Evolutionary conservation across 1,139 yeast species (phyloP), one percentile per base, ranked within the genome.

Genomic region (Dujonia santamariae): DNA sequence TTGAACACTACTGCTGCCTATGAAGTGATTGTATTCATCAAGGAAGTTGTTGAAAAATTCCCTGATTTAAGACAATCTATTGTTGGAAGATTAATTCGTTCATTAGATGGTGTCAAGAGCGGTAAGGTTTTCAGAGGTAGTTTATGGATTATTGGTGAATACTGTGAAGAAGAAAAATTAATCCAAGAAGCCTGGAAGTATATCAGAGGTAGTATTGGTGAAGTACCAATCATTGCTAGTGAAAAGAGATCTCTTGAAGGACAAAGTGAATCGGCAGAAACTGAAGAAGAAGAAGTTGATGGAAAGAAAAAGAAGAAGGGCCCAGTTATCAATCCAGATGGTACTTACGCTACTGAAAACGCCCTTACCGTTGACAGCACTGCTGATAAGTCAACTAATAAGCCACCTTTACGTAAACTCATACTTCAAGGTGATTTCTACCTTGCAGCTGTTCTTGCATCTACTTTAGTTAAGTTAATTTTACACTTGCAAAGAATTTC

Each of bases 311-410:
- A 48, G 22, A 62, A 62, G 41, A 66, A 73, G 34, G 87, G 86
- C 34, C 96, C 97, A 21, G 80, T 84, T 42, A 83, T 94, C 37
- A 74, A 92, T 44, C 96, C 98, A 15, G 99, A 94, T 63, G 99
- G 99, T 48, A 94, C 99, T 1, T 94, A 94, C 63, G 98, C 98
- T 20, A 85, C 97, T 21, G 98, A 94, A 61, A 82, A 80, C 48
- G 97, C 97, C 0, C 71, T 87, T 40, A 78, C 85, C 4, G 64
- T 75, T 11, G 70, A 67, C 32, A 51, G 53, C 3, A 45, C 53
- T 5, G 41, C 51, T n/a, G 63, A 59, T 13, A 60, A 59, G 26
- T 65, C 61, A 30, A 60, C 54, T 18, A 59, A 68, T 26, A 75
- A 71, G 46, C 88, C 94, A 25, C 87, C 95, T 35, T 66, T 94